Conservation (phyloP, 202 grass and related monocot species). For the Setaria italica region DNA sequence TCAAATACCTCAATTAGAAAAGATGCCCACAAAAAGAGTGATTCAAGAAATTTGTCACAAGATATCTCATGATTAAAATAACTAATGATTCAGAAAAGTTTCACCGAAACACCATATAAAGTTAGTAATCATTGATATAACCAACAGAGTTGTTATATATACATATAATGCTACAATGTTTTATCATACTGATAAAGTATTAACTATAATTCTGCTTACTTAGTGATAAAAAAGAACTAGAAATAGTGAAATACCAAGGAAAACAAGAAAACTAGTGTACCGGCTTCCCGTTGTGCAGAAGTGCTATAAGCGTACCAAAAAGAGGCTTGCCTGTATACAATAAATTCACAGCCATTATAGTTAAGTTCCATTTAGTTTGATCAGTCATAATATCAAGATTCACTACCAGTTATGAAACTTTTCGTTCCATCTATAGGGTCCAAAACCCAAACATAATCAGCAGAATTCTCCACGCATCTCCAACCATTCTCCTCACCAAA, state of each 20-base stretch:
- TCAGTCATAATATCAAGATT: conserved; percentile 12
- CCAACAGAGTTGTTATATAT: neutral
- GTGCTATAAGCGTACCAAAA: conserved; percentile 85
- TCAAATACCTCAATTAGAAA: neutral
- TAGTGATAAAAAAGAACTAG: neutral
- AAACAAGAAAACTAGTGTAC: conserved; percentile 53
- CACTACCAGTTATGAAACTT: conserved; percentile 90
- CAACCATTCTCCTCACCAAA: conserved; percentile 94
- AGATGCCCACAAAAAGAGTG: conserved; percentile 1
- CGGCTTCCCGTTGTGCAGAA: conserved; percentile 80
- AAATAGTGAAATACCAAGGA: conserved; percentile 10
- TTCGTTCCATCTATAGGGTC: conserved; percentile 97
- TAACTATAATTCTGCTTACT: neutral
- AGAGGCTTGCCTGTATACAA: conserved; percentile 83
- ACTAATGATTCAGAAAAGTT: neutral
- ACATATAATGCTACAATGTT: neutral
- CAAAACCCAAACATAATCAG: conserved; percentile 94
- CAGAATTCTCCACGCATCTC: conserved; percentile 62
- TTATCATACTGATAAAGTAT: neutral
- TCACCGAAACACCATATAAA: neutral
- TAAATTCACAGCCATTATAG: conserved; percentile 20
- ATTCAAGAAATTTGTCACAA: neutral
- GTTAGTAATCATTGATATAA: neutral
- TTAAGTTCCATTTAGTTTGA: conserved; percentile 5
- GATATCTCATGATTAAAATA: conserved; percentile 7